These are phyloP conservation scores for Tylopilus subfusipes DNA, from an alignment of 768 basidiomycete species.

Conservation along the genomic window DNA sequence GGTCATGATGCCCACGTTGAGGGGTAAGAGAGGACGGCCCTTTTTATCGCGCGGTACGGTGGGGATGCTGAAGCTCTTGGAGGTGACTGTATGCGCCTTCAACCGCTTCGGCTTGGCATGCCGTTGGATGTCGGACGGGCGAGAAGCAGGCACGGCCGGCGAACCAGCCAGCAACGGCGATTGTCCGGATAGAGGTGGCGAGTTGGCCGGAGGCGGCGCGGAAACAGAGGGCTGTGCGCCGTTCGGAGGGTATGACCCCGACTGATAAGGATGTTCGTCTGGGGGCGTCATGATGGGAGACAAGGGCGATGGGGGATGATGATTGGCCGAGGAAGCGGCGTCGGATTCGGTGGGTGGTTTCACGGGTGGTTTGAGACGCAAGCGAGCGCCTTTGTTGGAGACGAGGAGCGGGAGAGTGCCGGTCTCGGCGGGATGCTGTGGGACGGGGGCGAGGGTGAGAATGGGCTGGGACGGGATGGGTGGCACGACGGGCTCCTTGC, in stretches of 20 bases:
- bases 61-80: constrained; percentile 74
- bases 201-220: constrained; percentile 11
- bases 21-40: constrained; percentile 67
- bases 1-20: constrained; percentile 87
- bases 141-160: constrained; percentile 19
- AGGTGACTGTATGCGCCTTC: constrained; percentile 78
- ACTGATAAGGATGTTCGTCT: constrained; percentile 31
- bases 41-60: constrained; percentile 72
- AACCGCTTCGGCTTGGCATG: constrained; percentile 70
- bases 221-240: constrained; percentile 19
- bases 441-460: constrained; percentile 24
- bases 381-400: constrained; percentile 44
- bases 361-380: constrained; percentile 48
- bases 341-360: constrained; percentile 27
- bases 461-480: constrained; percentile 24
- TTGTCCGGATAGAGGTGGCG: constrained; percentile 23
- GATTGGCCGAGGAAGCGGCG: constrained; percentile 13
- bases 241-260: constrained; percentile 23
- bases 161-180: constrained; percentile 19
- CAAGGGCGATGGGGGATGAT: constrained; percentile 28
- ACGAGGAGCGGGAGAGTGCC: constrained; percentile 36
- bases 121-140: constrained; percentile 32
- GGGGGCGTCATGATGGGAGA: constrained; percentile 36
- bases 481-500: constrained; percentile 33
- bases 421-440: constrained; percentile 17